Percentiles rank a stretch among this genome's conserved stretches.
Evolutionary conservation across 2,329 filamentous ascomycete genomes (phyloP).

Genomic region (Trichoderma asperellum): DNA sequence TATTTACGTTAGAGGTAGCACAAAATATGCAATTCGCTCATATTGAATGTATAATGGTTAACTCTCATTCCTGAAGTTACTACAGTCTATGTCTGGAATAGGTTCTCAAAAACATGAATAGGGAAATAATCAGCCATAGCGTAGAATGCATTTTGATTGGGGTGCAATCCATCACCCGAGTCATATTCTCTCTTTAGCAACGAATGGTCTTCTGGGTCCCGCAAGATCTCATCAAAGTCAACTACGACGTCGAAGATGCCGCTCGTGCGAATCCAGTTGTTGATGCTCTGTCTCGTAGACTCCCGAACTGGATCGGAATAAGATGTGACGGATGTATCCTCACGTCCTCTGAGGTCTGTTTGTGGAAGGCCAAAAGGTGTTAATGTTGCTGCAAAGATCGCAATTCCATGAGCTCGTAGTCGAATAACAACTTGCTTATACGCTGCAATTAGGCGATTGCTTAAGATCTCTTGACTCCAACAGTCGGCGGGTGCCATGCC

Average conservation of each 20-base stretch:
- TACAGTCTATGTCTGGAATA: neutral
- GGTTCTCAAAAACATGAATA: neutral
- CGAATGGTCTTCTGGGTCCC: neutral
- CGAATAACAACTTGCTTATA: neutral
- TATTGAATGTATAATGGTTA: no score
- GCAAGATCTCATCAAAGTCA: neutral
- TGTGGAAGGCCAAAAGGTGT: neutral
- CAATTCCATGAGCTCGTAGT: neutral
- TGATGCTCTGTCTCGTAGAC: neutral
- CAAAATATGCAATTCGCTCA: no score
- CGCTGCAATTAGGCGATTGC: neutral
- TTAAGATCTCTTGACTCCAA: neutral
- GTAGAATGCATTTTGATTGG: neutral
- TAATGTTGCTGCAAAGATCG: neutral
- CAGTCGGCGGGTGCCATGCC: neutral
- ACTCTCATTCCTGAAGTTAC: neutral
- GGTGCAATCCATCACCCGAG: slow-evolving; percentile 1
- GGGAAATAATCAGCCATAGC: neutral
- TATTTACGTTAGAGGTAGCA: no score
- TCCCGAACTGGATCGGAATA: neutral
- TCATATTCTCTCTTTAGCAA: neutral
- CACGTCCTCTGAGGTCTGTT: neutral
- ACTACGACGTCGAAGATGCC: neutral
- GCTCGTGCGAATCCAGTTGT: neutral
- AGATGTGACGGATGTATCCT: neutral